phyloP scores from a whole-genome alignment of 345 rosid genomes.

The Gossypium anomalum region DNA sequence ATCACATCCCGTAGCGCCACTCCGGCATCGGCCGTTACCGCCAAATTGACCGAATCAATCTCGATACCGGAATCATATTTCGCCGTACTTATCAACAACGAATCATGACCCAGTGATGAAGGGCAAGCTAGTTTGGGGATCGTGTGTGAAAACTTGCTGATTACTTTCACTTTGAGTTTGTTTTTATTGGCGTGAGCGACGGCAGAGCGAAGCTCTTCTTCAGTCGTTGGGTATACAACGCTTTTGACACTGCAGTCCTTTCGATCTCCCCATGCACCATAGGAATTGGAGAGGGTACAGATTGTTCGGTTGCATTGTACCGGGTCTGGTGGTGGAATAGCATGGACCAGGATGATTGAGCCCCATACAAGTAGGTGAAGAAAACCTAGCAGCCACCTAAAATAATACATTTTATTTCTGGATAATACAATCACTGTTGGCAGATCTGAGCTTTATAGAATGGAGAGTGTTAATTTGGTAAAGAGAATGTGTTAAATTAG shows the following conservation, averaged over 20 bases:
- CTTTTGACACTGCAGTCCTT: slow-evolving; percentile 44
- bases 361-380: slow-evolving; percentile 4
- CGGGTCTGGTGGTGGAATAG: slow-evolving; percentile 57
- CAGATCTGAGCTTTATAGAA: background rate
- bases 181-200: slow-evolving; percentile 54
- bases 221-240: slow-evolving; percentile 57
- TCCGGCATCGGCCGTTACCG: slow-evolving; percentile 69
- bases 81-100: slow-evolving; percentile 66
- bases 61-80: slow-evolving; percentile 43
- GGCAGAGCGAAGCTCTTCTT: slow-evolving; percentile 55
- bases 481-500: background rate
- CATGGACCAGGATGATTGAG: slow-evolving; percentile 9
- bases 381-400: background rate
- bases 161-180: slow-evolving; percentile 62
- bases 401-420: background rate
- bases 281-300: slow-evolving; percentile 64
- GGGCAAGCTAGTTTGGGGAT: slow-evolving; percentile 88
- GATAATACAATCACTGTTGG: background rate
- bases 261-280: slow-evolving; percentile 78
- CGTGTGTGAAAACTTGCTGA: slow-evolving; percentile 69
- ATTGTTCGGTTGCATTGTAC: slow-evolving; percentile 45
- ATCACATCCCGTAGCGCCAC: slow-evolving; percentile 58
- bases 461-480: background rate
- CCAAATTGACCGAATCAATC: slow-evolving; percentile 40
- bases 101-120: slow-evolving; percentile 10